Evolutionary conservation across 441 rosid genomes (phyloP), one percentile per base, ranked within the genome.

Genomic region (Francoa sonchifolia): DNA sequence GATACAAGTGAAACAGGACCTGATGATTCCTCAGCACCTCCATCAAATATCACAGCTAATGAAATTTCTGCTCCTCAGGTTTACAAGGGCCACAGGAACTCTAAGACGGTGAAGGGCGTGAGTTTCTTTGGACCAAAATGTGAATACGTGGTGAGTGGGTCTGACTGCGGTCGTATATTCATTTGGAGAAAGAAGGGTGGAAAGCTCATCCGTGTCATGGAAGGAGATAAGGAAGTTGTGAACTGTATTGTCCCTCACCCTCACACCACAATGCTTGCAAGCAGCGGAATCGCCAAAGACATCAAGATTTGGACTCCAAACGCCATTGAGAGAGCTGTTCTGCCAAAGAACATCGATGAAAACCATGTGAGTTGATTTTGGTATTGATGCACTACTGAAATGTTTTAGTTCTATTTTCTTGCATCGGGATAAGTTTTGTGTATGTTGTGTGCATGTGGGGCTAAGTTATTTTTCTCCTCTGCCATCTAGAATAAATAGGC

Each of bases 81-180:
- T 48, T 89, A 77, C 43, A 74, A 66, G 53, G 98, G 96, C 19
- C 96, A 85, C 53, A 69, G 54, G 45, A 89, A 89, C 61, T 21
- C 23, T 58, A 73, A 72, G 58, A 85, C 94, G 0, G 81, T 89
- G 32, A 89, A 89, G 49, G 94, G 89, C 31, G 96, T 82, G 28
- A 76, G 57, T 50, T 89, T 85, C 54, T 82, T 65, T 39, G 98
- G 98, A 59, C 94, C 94, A 2, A 48, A 63, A 52, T 76, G 79
- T 25, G 87, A 85, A 52, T 89, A 82, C 65, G 96, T 85, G 61
- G 73, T 71, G 55, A 89, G 94, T 12, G 94, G 96, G 8, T 89
- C 98, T 20, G 94, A 89, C 57, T 89, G 98, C 59, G 98, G 98
- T 14, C 63, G 87, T 44, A 72, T 85, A 42, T 89, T 85, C 59